Conservation (phyloP, 441 rosid species). For the Euphorbia corollata region DNA sequence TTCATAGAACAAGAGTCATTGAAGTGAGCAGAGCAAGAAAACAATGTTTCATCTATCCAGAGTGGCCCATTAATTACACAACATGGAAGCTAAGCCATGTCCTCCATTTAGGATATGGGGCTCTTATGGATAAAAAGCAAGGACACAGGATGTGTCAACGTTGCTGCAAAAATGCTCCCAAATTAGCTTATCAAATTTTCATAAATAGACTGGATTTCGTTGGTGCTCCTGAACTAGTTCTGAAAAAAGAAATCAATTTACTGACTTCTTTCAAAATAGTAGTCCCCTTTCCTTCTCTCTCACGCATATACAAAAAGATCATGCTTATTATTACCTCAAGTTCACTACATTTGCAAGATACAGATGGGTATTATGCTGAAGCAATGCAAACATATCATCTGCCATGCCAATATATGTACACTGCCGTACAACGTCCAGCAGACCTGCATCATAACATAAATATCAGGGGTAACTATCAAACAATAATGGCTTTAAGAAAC, state of each 20-base stretch:
- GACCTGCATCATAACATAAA: conserved; percentile 36
- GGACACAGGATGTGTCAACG: background rate
- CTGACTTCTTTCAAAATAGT: background rate
- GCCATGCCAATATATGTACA: conserved; percentile 97
- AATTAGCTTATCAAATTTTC: background rate
- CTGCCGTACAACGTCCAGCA: conserved; percentile 66
- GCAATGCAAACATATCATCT: conserved; percentile 76
- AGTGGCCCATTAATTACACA: background rate
- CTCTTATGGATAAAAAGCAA: background rate
- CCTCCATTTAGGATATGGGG: conserved; percentile 3
- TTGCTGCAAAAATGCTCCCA: background rate
- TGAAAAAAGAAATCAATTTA: background rate
- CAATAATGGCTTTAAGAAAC: conserved; percentile 10
- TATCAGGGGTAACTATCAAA: conserved; percentile 12
- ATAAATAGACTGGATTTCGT: background rate
- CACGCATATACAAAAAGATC: background rate
- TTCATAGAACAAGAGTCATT: conserved; percentile 20
- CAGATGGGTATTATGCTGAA: conserved; percentile 83
- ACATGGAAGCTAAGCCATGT: conserved; percentile 1
- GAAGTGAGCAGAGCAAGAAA: background rate
- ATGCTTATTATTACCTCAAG: conserved; percentile 47
- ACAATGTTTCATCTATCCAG: background rate
- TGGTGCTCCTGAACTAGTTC: background rate
- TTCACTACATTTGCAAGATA: conserved; percentile 85
- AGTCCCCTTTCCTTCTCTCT: background rate